Conservation (phyloP, 2,329 filamentous ascomycete genomes). For the Dothistroma septosporum region DNA sequence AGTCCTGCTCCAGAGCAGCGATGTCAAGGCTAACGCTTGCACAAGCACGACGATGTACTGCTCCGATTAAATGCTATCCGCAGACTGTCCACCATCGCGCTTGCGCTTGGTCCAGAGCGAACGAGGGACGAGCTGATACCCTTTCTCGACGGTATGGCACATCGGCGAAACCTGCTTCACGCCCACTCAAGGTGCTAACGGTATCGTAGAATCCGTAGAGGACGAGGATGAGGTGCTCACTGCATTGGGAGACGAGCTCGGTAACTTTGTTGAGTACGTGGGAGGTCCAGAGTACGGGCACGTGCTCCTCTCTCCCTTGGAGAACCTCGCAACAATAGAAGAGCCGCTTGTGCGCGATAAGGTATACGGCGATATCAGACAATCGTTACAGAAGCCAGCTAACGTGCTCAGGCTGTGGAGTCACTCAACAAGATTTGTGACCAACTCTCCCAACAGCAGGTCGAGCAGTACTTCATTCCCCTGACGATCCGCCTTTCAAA, state of each 20-base stretch:
- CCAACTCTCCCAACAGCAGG: slow-evolving; percentile 82
- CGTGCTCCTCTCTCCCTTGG: slow-evolving; percentile 90
- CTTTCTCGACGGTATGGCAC: slow-evolving; percentile 85
- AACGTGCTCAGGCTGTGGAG: slow-evolving; percentile 74
- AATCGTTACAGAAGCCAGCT: slow-evolving; percentile 22
- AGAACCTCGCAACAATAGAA: slow-evolving; percentile 97
- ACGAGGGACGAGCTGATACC: slow-evolving; percentile 98
- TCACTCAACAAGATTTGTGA: slow-evolving; percentile 99
- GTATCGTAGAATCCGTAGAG: slow-evolving; percentile 81
- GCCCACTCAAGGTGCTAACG: slow-evolving; percentile 31
- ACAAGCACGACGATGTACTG: slow-evolving; percentile 93
- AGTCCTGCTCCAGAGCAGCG: not conserved
- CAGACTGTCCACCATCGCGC: slow-evolving; percentile 94
- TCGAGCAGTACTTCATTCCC: slow-evolving; percentile 96
- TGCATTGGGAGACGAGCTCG: slow-evolving; percentile 92
- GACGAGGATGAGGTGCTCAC: slow-evolving; percentile 98
- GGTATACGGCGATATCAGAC: slow-evolving; percentile 51
- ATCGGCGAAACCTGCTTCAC: slow-evolving; percentile 1
- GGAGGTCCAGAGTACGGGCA: slow-evolving; percentile 91
- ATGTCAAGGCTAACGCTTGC: slow-evolving; percentile 10
- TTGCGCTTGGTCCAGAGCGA: slow-evolving; percentile 90
- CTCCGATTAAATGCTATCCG: slow-evolving; percentile 98
- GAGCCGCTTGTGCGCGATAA: slow-evolving; percentile 97
- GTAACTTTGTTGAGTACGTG: slow-evolving; percentile 95
- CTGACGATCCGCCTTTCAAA: slow-evolving; percentile 93